Evolutionary conservation across 73 alveolate genomes (phyloP).

Genomic region (Symbiodinium natans): DNA sequence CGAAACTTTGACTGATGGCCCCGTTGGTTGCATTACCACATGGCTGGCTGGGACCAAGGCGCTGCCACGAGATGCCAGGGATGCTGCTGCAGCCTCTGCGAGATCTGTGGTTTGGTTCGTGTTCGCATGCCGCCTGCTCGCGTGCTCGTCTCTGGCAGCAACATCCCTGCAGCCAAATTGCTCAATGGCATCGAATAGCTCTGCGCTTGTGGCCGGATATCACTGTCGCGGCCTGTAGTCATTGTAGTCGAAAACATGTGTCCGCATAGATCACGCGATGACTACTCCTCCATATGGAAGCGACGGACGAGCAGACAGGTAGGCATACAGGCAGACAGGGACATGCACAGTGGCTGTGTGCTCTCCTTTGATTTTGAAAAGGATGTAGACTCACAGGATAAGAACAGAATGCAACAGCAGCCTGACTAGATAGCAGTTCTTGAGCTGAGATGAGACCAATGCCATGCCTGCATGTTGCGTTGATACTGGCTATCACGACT

Average conservation of each 20-base stretch:
- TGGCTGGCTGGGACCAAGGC: not conserved
- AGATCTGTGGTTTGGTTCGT: not conserved
- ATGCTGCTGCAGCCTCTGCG: not conserved
- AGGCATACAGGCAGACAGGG: too few relatives aligned
- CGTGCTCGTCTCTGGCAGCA: not conserved
- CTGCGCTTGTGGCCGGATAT: too few relatives aligned
- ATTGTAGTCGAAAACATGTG: too few relatives aligned
- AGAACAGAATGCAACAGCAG: too few relatives aligned
- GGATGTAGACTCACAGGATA: too few relatives aligned
- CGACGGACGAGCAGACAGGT: too few relatives aligned
- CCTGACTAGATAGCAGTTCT: not conserved
- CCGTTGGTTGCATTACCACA: not conserved
- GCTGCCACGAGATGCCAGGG: constrained; percentile 31
- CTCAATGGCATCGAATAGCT: too few relatives aligned
- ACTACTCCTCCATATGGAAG: too few relatives aligned
- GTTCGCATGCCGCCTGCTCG: not conserved
- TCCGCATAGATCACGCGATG: too few relatives aligned
- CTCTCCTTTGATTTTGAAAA: too few relatives aligned
- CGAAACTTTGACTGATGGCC: not conserved
- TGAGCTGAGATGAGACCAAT: not conserved
- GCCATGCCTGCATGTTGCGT: not conserved
- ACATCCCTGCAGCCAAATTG: not conserved
- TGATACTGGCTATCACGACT: not conserved
- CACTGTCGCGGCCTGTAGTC: too few relatives aligned
- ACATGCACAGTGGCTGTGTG: too few relatives aligned